Evolutionary conservation across 345 rosid genomes (phyloP), one percentile per base, ranked within the genome.

Genomic region (Gossypium anomalum): DNA sequence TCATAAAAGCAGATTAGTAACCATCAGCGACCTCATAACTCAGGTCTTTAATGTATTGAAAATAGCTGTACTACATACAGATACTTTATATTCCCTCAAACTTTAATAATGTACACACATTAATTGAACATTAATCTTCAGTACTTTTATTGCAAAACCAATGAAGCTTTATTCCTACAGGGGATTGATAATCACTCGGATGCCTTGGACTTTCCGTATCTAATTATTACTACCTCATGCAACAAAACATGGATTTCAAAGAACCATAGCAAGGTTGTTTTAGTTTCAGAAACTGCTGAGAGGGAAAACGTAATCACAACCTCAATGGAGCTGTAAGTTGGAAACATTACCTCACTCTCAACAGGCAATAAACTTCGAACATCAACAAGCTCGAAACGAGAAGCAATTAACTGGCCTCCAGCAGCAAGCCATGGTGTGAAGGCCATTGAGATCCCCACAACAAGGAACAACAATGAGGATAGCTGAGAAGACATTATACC

Each of bases 371-470:
- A 84, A 85, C 98, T 94, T 75, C 98, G 82, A 76, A 94, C 98
- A 80, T 94, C 98, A 74, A 89, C 97, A 85, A 82, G 87, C 84
- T 94, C 98, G 86, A 92, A 94, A 23, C 97, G 93, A 67, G 98
- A 92, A 61, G 98, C 98, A 81, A 94, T 85, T 77, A 94, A 81
- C 82, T 94, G 98, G 75, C 98, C 97, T 70, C 98, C 98, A 83
- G 98, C 97, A 79, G 98, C 98, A 71, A 94, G 85, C 93, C 93
- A 94, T 49, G 98, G 98, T 48, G 98, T 94, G 72, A 94, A 67
- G 79, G 98, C 98, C 98, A 94, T 94, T 76, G 98, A 92, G 74
- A 94, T 82, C 72, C 98, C 98, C 82, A 94, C 98, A 61, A 92
- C 90, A 82, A 94, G 98, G 83, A 94, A 94, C 75, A 94, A 82